phyloP scores from a whole-genome alignment of 2,329 filamentous ascomycete species.

The Diaporthe amygdali region DNA sequence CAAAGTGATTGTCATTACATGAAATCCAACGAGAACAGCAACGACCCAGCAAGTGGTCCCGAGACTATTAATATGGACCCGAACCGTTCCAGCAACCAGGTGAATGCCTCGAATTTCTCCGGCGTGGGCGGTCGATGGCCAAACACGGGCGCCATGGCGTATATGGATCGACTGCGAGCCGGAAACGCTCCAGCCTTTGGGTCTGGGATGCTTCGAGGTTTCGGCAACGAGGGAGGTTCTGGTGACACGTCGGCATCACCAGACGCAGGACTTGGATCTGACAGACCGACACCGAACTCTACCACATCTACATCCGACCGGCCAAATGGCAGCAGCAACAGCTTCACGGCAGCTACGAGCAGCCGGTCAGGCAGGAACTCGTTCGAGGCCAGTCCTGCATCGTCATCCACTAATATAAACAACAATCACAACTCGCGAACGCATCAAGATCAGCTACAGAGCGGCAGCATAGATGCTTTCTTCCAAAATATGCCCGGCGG shows the following conservation, averaged over 20 bases:
- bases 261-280: conserved; percentile 52
- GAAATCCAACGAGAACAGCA: conserved; percentile 45
- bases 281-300: conserved; percentile 65
- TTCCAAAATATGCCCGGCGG: conserved; percentile 41
- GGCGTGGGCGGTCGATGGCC: conserved; percentile 31
- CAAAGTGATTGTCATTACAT: conserved; percentile 50
- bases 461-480: conserved; percentile 42
- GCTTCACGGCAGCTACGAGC: conserved; percentile 11
- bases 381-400: conserved; percentile 58
- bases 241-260: conserved; percentile 56
- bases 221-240: conserved; percentile 46
- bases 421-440: conserved; percentile 39
- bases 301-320: conserved; percentile 53
- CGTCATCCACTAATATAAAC: conserved; percentile 41
- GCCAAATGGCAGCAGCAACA: conserved; percentile 28
- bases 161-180: conserved; percentile 14
- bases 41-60: conserved; percentile 43
- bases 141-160: neutral
- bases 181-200: conserved; percentile 26
- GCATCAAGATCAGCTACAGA: conserved; percentile 32
- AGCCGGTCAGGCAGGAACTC: conserved; percentile 46
- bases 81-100: conserved; percentile 38
- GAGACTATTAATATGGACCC: conserved; percentile 45
- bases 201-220: conserved; percentile 44
- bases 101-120: conserved; percentile 28